Conservation (phyloP, 1,284 basidiomycete species). For the Retiboletus flavoniger region DNA sequence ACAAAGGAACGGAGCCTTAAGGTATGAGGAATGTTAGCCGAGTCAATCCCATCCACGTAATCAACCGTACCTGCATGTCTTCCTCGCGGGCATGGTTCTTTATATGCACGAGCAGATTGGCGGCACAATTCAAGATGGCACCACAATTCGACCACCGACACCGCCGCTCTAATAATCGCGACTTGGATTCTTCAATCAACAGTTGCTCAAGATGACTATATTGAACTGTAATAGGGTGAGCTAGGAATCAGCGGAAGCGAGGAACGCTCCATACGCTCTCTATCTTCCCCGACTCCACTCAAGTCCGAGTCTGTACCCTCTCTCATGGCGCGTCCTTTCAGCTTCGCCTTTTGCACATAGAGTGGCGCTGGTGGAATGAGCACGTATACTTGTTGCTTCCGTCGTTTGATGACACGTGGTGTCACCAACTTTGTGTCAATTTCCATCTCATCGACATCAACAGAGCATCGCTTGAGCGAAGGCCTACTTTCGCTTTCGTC, state of each 20-base stretch:
- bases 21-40: background rate
- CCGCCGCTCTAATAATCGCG: conserved; percentile 44
- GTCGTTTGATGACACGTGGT: conserved; percentile 25
- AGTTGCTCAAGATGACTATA: conserved; percentile 38
- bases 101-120: conserved; percentile 51
- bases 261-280: conserved; percentile 34
- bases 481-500: conserved; percentile 4
- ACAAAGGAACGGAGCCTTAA: conserved; percentile 27
- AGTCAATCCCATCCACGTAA: background rate
- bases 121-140: conserved; percentile 51
- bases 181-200: conserved; percentile 45
- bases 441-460: conserved; percentile 15
- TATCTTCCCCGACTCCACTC: conserved; percentile 22
- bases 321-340: conserved; percentile 9
- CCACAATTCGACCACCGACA: conserved; percentile 65
- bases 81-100: conserved; percentile 43
- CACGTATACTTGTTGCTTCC: conserved; percentile 28
- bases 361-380: conserved; percentile 30
- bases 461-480: conserved; percentile 24
- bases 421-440: conserved; percentile 2
- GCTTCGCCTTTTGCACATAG: conserved; percentile 21
- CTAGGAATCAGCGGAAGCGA: conserved; percentile 23
- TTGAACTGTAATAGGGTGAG: conserved; percentile 41
- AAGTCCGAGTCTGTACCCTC: conserved; percentile 13
- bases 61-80: conserved; percentile 32